Evolutionary conservation across 148 eudicot genomes (phyloP).

Genomic region (Salicornia ramosissima): DNA sequence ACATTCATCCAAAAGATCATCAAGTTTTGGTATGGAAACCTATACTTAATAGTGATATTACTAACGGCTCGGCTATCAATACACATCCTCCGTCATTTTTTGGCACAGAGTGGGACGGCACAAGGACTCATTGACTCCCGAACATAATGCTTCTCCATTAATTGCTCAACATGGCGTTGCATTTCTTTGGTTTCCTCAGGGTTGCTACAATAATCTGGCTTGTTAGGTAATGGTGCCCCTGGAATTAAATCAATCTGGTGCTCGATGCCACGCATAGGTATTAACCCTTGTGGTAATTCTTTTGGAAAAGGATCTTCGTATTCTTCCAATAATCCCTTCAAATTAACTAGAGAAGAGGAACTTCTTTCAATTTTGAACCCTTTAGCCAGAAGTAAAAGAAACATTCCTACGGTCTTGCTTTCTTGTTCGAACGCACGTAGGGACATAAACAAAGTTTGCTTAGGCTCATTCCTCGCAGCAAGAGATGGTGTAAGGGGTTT

Average conservation of each 20-base stretch:
- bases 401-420: too few species aligned
- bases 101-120: neutral
- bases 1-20: neutral
- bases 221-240: neutral
- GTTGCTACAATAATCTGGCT: neutral
- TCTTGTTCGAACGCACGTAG: too few species aligned
- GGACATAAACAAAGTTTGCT: too few species aligned
- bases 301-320: too few species aligned
- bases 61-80: neutral
- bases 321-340: too few species aligned
- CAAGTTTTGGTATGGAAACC: neutral
- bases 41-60: neutral
- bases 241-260: neutral
- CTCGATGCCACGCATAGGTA: neutral
- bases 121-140: neutral
- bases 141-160: neutral
- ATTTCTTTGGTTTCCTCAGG: neutral
- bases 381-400: too few species aligned
- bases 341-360: too few species aligned
- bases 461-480: too few species aligned
- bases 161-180: neutral
- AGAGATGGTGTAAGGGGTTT: too few species aligned
- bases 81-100: neutral
- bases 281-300: too few species aligned
- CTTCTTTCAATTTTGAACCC: too few species aligned